These are phyloP conservation scores for Didymella glomerata DNA, from an alignment of 2,329 filamentous ascomycete species.

Conservation along the genomic window DNA sequence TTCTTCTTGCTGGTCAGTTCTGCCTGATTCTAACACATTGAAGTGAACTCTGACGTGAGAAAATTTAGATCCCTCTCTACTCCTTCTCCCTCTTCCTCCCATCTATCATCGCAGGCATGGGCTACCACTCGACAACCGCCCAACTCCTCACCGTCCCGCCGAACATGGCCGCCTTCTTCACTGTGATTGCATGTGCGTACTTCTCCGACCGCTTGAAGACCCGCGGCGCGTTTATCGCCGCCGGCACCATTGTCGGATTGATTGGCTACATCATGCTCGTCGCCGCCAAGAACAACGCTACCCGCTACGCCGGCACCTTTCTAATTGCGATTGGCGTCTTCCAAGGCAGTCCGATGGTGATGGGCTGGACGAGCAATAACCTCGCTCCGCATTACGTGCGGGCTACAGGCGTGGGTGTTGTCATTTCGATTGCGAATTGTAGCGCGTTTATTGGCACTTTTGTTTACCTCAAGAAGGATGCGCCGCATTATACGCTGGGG, in stretches of 20 bases:
- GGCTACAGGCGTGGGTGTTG: conserved; percentile 61
- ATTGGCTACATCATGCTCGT: conserved; percentile 64
- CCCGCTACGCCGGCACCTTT: conserved; percentile 53
- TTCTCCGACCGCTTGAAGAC: conserved; percentile 54
- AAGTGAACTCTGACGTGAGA: conserved; percentile 8
- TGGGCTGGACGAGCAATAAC: conserved; percentile 57
- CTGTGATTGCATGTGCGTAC: conserved; percentile 52
- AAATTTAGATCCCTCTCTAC: conserved; percentile 1
- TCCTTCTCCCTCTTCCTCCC: conserved; percentile 53
- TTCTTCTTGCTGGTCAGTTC: conserved; percentile 47
- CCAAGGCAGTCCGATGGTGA: conserved; percentile 45
- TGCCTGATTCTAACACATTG: too few species aligned
- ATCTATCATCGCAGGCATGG: conserved; percentile 50
- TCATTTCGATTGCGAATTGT: conserved; percentile 57
- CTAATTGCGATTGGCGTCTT: conserved; percentile 57
- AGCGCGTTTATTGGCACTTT: conserved; percentile 62
- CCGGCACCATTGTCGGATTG: conserved; percentile 58
- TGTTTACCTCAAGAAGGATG: conserved; percentile 59
- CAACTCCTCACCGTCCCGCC: conserved; percentile 52
- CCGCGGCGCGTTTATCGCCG: conserved; percentile 59
- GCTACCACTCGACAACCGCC: conserved; percentile 51
- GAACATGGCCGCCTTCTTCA: conserved; percentile 55
- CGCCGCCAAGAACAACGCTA: conserved; percentile 48
- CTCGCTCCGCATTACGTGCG: conserved; percentile 65
- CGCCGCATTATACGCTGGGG: conserved; percentile 35